A percentile compares a stretch with the other conserved stretches of the same genome.
Conservation (phyloP, 768 basidiomycete genomes). For the Suillus cothurnatus region DNA sequence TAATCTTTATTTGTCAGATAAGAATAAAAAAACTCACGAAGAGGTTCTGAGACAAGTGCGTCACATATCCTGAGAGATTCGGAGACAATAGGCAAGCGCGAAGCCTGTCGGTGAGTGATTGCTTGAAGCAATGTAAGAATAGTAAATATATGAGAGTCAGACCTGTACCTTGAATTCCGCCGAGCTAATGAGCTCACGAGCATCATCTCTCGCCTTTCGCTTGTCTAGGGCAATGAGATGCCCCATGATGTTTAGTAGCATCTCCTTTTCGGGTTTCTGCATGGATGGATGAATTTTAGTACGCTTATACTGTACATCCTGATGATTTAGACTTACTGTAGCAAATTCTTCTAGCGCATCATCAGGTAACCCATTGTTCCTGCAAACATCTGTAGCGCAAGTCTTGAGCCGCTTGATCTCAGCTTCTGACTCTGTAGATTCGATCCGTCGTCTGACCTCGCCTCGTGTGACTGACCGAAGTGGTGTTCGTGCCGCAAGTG, state of each 20-base stretch:
- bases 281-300: not conserved
- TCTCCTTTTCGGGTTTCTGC: not conserved
- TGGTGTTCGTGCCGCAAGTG: not conserved
- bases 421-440: not conserved
- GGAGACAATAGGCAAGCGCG: slow-evolving; percentile 8
- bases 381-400: not conserved
- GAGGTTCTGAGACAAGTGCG: not conserved
- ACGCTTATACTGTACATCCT: not conserved
- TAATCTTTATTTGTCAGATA: too few relatives aligned
- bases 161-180: not conserved
- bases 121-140: slow-evolving; percentile 5
- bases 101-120: slow-evolving; percentile 7
- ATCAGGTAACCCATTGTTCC: not conserved
- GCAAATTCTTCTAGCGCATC: not conserved
- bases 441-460: not conserved
- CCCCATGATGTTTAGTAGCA: not conserved
- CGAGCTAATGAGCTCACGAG: not conserved
- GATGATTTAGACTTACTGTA: slow-evolving; percentile 1
- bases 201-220: not conserved
- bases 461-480: not conserved
- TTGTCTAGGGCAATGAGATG: not conserved
- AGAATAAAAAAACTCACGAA: slow-evolving; percentile 4
- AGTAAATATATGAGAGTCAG: not conserved
- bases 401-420: not conserved
- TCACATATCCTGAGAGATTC: slow-evolving; percentile 13